Evolutionary conservation across 352 stramenopile species (phyloP).

Genomic region (Lagenidium giganteum): DNA sequence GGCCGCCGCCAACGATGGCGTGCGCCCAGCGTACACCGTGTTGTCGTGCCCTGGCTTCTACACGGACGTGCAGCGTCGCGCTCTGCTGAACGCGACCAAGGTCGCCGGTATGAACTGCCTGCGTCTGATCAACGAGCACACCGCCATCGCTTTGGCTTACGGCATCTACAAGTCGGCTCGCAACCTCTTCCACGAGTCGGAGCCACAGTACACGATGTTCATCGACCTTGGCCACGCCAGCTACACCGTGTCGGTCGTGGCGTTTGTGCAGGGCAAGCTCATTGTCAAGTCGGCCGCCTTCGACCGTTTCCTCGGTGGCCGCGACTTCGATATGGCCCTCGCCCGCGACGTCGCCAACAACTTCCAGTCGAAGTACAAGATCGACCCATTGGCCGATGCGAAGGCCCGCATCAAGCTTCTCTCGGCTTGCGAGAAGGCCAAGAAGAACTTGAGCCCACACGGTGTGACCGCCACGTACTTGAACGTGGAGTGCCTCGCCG

Average conservation of each 20-base stretch:
- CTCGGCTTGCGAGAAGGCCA: conserved; percentile 97
- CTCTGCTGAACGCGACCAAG: conserved; percentile 89
- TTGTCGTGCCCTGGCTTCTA: conserved; percentile 97
- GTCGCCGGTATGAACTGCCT: conserved; percentile 96
- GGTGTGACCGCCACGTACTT: conserved; percentile 96
- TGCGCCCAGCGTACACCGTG: conserved; percentile 89
- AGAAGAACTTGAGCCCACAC: conserved; percentile 97
- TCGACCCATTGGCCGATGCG: conserved; percentile 84
- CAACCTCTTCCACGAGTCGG: conserved; percentile 90
- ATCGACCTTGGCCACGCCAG: conserved; percentile 97
- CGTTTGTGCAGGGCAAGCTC: conserved; percentile 95
- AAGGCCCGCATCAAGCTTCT: conserved; percentile 98
- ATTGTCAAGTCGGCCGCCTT: conserved; percentile 92
- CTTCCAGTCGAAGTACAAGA: conserved; percentile 97
- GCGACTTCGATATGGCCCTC: conserved; percentile 96
- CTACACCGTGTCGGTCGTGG: conserved; percentile 90
- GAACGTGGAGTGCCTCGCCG: conserved; percentile 97
- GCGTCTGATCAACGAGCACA: conserved; percentile 98
- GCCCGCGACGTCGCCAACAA: conserved; percentile 91
- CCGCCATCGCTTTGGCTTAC: conserved; percentile 93
- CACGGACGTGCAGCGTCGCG: conserved; percentile 95
- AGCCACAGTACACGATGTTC: conserved; percentile 98
- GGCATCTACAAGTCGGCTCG: conserved; percentile 96
- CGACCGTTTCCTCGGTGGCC: conserved; percentile 94
- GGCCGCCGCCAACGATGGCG: conserved; percentile 87